Evolutionary conservation across 2,329 filamentous ascomycete species (phyloP).

Genomic region (Aspergillus sp.): DNA sequence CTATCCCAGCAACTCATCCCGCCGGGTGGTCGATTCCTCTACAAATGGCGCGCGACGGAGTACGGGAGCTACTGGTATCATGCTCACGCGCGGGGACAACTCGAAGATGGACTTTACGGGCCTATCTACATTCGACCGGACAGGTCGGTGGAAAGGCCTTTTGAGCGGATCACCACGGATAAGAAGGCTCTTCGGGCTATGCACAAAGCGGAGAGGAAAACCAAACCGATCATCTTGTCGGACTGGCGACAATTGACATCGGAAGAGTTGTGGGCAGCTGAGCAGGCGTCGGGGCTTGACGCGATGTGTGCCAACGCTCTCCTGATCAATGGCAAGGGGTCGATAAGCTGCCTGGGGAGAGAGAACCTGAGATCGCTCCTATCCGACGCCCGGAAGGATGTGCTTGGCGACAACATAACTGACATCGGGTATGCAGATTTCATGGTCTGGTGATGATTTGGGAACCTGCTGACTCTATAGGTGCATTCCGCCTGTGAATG

Average conservation of each 20-base stretch:
- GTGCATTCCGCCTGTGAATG: conserved; percentile 18
- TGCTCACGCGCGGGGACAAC: conserved; percentile 54
- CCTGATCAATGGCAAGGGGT: conserved; percentile 60
- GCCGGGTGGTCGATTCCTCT: conserved; percentile 49
- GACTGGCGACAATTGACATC: conserved; percentile 58
- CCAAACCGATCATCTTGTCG: conserved; percentile 51
- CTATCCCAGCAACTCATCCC: conserved; percentile 53
- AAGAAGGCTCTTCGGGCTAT: conserved; percentile 43
- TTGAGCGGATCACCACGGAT: conserved; percentile 47
- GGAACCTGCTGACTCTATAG: conserved; percentile 7
- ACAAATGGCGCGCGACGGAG: conserved; percentile 54
- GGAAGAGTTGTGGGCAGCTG: conserved; percentile 34
- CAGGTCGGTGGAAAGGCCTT: conserved; percentile 44
- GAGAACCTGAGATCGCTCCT: conserved; percentile 43
- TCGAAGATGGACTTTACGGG: conserved; percentile 60
- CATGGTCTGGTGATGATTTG: no score
- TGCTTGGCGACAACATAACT: conserved; percentile 18
- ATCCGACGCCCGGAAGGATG: conserved; percentile 11
- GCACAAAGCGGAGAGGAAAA: conserved; percentile 47
- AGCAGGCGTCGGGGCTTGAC: conserved; percentile 31
- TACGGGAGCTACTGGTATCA: conserved; percentile 62
- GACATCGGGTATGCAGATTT: conserved; percentile 18
- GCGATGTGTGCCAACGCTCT: conserved; percentile 60
- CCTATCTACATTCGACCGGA: conserved; percentile 51
- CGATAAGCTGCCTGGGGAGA: conserved; percentile 50